Conservation (phyloP, 257 asterid genomes). For the Cruciata laevipes region DNA sequence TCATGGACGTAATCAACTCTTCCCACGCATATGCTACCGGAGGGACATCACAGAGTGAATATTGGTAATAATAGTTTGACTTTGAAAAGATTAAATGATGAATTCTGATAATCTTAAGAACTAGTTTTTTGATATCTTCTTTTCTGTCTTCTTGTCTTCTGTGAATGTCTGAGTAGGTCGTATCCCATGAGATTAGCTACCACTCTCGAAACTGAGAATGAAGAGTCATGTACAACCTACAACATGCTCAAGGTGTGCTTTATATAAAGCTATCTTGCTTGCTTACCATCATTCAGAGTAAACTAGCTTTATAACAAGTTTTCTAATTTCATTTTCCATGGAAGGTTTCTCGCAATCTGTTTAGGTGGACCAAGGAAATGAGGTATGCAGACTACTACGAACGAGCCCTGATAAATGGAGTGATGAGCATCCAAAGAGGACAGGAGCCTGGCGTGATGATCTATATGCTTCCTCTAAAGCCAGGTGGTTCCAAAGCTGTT, state of each 20-base stretch:
- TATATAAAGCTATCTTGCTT: not conserved
- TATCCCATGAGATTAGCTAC: conserved; percentile 74
- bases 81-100: not conserved
- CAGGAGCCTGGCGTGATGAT: conserved; percentile 82
- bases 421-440: conserved; percentile 84
- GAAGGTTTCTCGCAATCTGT: conserved; percentile 78
- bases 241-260: conserved; percentile 83
- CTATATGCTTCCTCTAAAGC: conserved; percentile 78
- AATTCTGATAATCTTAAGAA: not conserved
- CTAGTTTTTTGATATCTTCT: conserved; percentile 1
- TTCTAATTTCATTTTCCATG: conserved; percentile 6
- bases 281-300: not conserved
- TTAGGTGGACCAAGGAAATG: conserved; percentile 86
- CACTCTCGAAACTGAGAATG: conserved; percentile 57
- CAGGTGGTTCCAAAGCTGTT: conserved; percentile 72
- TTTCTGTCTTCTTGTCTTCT: not conserved
- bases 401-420: conserved; percentile 84
- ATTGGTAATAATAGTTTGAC: conserved; percentile 44
- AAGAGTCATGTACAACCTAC: conserved; percentile 91
- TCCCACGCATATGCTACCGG: conserved; percentile 94
- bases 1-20: conserved; percentile 76
- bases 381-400: conserved; percentile 90
- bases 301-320: not conserved
- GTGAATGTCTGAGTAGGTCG: conserved; percentile 35
- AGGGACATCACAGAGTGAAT: conserved; percentile 73